Base-by-base conservation (phyloP, 306 rosid species). In the Pyrus pyrifolia region DNA sequence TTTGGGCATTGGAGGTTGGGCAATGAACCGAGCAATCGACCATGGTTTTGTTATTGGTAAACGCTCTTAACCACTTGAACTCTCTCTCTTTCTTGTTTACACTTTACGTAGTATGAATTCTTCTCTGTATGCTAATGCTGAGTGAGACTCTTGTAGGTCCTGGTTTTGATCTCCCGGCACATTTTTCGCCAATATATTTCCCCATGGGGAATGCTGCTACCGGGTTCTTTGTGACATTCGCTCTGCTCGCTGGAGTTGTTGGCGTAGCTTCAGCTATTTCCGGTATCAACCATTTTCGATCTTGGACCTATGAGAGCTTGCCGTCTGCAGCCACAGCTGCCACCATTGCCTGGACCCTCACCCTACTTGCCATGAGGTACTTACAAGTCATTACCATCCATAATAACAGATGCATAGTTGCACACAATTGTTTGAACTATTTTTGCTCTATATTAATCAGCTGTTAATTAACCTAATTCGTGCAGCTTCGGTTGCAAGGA, bases 161-260 rank as follows among this genome's bases (percentile, higher is more conserved):
- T 62, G 96, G 82, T 52, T 57, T 83, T 49, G 70, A 82, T 21
- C 93, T 91, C 27, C 99, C 98, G 0, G 94, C 97, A 2, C 98
- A 95, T 83, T 95, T 96, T 81, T 86, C 98, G 11, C 99, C 99
- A 6, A 89, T 96, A 74, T 83, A 86, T 81, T 96, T 96, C 31
- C 98, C 98, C 0, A 93, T 96, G 93, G 99, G 98, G 73, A 96
- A 96, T 77, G 99, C 93, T 61, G 98, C 99, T 6, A 96, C 99
- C 23, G 99, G 99, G 14, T 96, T 96, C 89, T 93, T 92, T 60
- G 99, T 93, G 58, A 87, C 83, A 27, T 96, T 91, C 77, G 89
- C 98, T 71, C 79, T 91, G 84, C 42, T 96, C 1, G 99, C 98
- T 46, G 98, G 90, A 81, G 99, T 93, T 52, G 89, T 88, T 55